Percentiles rank a stretch among this genome's conserved stretches.
phyloP scores from a whole-genome alignment of 495 filamentous ascomycete species.

The Baudoinia panamericana region DNA sequence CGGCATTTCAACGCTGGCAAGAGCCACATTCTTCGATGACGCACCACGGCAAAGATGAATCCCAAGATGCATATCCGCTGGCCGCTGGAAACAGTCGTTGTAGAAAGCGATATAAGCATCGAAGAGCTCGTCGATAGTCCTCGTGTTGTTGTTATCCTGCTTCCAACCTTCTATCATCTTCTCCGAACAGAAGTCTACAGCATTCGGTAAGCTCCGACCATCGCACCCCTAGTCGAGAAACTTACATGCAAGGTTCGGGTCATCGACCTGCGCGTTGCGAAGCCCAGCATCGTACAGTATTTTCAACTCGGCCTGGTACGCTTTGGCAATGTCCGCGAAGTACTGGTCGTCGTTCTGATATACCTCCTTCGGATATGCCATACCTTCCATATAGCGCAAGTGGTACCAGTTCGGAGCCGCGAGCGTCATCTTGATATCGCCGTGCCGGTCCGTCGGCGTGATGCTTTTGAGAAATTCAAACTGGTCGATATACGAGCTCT shows the following conservation, averaged over 20 bases:
- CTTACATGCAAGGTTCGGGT: conserved; percentile 46
- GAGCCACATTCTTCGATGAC: too few species aligned
- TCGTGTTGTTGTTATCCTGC: conserved; percentile 42
- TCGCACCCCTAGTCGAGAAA: conserved; percentile 5
- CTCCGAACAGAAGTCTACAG: conserved; percentile 45
- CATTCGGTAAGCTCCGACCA: background rate
- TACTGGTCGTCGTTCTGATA: conserved; percentile 47
- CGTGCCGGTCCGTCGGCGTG: conserved; percentile 35
- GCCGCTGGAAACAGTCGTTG: conserved; percentile 46
- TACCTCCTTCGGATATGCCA: conserved; percentile 40
- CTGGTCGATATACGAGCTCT: conserved; percentile 41
- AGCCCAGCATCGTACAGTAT: conserved; percentile 49
- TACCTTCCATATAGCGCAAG: conserved; percentile 48
- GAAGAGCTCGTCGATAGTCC: conserved; percentile 38
- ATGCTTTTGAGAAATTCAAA: conserved; percentile 43
- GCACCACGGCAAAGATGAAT: conserved; percentile 54
- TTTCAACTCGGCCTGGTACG: conserved; percentile 46
- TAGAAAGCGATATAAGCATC: conserved; percentile 49
- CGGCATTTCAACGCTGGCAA: too few species aligned
- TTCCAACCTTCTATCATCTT: conserved; percentile 50
- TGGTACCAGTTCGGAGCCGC: conserved; percentile 56
- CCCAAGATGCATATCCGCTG: conserved; percentile 49
- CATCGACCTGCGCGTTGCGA: conserved; percentile 53
- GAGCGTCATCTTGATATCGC: conserved; percentile 50
- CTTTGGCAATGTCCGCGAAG: conserved; percentile 47